Conservation (phyloP, 1,284 basidiomycete genomes). For the Boletellus sp. region DNA sequence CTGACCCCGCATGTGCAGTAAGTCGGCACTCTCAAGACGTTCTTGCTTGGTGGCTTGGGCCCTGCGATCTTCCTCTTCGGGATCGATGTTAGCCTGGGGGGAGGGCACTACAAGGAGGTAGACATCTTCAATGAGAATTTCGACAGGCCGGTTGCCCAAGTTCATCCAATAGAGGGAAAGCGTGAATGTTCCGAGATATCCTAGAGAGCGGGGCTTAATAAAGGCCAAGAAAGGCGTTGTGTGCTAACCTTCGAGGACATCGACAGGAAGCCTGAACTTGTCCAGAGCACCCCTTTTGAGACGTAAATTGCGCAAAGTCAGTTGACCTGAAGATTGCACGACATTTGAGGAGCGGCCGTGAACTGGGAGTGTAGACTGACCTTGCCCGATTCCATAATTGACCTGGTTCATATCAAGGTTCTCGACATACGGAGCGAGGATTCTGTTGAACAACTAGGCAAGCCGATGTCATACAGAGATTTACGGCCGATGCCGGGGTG, state of each 20-base stretch:
- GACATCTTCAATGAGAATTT: slow-evolving; percentile 91
- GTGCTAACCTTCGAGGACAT: slow-evolving; percentile 83
- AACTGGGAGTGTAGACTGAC: slow-evolving; percentile 35
- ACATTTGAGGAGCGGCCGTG: slow-evolving; percentile 3
- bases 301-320: slow-evolving; percentile 78
- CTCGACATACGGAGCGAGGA: slow-evolving; percentile 94
- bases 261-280: slow-evolving; percentile 93
- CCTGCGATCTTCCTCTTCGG: slow-evolving; percentile 82
- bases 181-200: slow-evolving; percentile 89
- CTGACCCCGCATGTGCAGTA: slow-evolving; percentile 73
- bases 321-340: slow-evolving; percentile 56
- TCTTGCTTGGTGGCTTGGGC: slow-evolving; percentile 88
- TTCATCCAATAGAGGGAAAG: slow-evolving; percentile 96
- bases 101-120: slow-evolving; percentile 92
- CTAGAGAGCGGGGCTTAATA: slow-evolving; percentile 38
- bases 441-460: slow-evolving; percentile 80
- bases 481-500: not conserved
- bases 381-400: slow-evolving; percentile 92
- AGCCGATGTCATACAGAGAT: not conserved
- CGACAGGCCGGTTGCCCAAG: slow-evolving; percentile 89
- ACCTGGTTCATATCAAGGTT: slow-evolving; percentile 95
- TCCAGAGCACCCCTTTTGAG: slow-evolving; percentile 95
- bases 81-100: slow-evolving; percentile 67
- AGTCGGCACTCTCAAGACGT: slow-evolving; percentile 84
- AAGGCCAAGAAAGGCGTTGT: not conserved